phyloP scores from a whole-genome alignment of 768 basidiomycete genomes.

The Steccherinum ochraceum region DNA sequence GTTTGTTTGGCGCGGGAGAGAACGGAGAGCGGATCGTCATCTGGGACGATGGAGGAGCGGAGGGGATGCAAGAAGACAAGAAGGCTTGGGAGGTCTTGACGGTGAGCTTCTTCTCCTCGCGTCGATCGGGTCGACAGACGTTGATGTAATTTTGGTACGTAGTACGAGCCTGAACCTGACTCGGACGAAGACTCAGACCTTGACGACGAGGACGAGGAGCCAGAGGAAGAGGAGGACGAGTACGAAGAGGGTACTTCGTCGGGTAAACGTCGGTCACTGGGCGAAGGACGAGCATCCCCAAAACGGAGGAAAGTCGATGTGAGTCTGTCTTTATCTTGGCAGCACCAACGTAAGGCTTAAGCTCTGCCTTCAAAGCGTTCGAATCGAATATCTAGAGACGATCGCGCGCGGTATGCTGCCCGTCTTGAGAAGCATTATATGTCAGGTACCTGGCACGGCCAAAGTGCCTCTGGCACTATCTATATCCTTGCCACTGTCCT shows the following conservation, averaged over 20 bases:
- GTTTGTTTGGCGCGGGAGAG: constrained; percentile 69
- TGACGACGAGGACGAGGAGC: constrained; percentile 36
- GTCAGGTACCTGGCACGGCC: constrained; percentile 81
- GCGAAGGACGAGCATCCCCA: constrained; percentile 30
- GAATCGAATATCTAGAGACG: constrained; percentile 59
- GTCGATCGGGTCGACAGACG: background rate
- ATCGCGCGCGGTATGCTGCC: constrained; percentile 56
- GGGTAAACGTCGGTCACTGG: constrained; percentile 45
- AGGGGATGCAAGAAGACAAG: constrained; percentile 60
- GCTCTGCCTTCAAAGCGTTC: constrained; percentile 30
- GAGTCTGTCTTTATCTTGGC: constrained; percentile 25
- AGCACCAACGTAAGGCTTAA: constrained; percentile 4
- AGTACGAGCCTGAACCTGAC: constrained; percentile 78
- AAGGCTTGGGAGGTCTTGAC: constrained; percentile 82
- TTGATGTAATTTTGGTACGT: background rate
- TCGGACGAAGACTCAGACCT: constrained; percentile 54
- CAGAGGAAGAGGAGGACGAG: constrained; percentile 38
- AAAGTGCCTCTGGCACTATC: constrained; percentile 83
- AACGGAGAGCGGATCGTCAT: constrained; percentile 71
- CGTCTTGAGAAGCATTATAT: constrained; percentile 78
- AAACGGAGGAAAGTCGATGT: constrained; percentile 59
- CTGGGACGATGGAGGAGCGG: constrained; percentile 89
- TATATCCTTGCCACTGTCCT: constrained; percentile 89
- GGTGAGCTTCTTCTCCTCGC: constrained; percentile 39
- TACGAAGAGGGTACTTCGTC: constrained; percentile 30